These are phyloP conservation scores for Leccinum aurantiacum DNA, from an alignment of 768 basidiomycete genomes.

Conservation along the genomic window DNA sequence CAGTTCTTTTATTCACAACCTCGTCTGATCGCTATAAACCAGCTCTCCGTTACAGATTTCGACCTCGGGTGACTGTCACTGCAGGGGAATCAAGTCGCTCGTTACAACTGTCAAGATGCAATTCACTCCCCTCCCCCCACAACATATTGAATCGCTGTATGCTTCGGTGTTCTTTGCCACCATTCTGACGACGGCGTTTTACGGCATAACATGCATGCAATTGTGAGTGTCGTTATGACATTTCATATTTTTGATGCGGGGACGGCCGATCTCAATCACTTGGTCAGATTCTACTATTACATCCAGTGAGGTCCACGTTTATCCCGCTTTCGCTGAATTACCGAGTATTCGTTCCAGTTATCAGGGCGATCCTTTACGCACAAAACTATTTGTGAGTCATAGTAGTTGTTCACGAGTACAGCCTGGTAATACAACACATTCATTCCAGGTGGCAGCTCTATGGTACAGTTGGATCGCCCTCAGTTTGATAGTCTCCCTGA, in stretches of 20 bases:
- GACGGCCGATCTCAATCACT: not conserved
- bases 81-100: not conserved
- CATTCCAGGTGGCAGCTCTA: conserved; percentile 9
- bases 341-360: not conserved
- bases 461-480: conserved; percentile 1
- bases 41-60: not conserved
- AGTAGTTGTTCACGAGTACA: not conserved
- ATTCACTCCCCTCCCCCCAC: not conserved
- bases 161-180: not conserved
- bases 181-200: not conserved
- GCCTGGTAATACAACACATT: not conserved
- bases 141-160: not conserved
- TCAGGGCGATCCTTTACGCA: not conserved
- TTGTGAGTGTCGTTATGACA: not conserved
- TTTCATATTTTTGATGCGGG: not conserved
- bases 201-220: not conserved
- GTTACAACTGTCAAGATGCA: not conserved
- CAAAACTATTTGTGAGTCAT: conserved; percentile 15
- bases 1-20: not conserved
- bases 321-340: not conserved
- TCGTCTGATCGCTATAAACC: not conserved
- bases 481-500: not conserved
- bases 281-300: not conserved
- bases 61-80: not conserved
- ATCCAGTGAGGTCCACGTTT: conserved; percentile 1